Percentiles rank a stretch among this genome's conserved stretches.
Evolutionary conservation across 805 yeast genomes (phyloP).

Genomic region (Suhomyces canberraensis): DNA sequence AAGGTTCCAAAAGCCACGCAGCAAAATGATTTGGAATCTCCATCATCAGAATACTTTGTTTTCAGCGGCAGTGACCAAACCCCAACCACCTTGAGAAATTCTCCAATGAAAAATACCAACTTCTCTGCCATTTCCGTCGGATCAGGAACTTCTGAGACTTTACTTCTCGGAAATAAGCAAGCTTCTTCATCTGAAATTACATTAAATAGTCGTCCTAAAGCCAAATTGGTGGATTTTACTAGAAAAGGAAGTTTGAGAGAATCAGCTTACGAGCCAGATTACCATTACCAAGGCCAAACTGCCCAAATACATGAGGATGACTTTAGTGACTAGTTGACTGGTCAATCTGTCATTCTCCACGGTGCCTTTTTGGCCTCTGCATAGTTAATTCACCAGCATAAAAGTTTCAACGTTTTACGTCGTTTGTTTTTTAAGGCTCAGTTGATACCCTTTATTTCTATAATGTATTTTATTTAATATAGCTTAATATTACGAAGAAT

Average conservation of each 20-base stretch:
- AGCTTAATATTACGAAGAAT: background rate
- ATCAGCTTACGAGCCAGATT: conserved; percentile 33
- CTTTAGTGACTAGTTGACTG: conserved; percentile 4
- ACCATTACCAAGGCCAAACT: conserved; percentile 27
- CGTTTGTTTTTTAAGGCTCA: background rate
- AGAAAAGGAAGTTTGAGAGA: conserved; percentile 42
- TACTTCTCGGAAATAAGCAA: conserved; percentile 5
- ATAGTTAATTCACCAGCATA: conserved; percentile 2
- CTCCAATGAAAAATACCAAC: conserved; percentile 13
- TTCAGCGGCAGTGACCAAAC: conserved; percentile 4
- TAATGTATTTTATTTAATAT: conserved; percentile 1
- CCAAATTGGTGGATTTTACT: conserved; percentile 48
- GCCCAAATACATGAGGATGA: conserved; percentile 34
- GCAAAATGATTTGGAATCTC: conserved; percentile 7
- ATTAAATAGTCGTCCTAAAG: conserved; percentile 15
- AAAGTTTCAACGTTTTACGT: background rate
- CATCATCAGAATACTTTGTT: conserved; percentile 11
- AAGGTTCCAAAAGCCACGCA: conserved; percentile 1
- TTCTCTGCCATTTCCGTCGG: conserved; percentile 21
- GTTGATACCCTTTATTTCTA: conserved; percentile 4
- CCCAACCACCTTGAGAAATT: conserved; percentile 7
- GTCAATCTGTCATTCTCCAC: no score
- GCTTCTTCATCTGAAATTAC: conserved; percentile 2
- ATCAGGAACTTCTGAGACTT: conserved; percentile 11
- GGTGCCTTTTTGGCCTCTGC: no score